Evolutionary conservation across 805 yeast species (phyloP).

Genomic region (Ogataea methanolica): DNA sequence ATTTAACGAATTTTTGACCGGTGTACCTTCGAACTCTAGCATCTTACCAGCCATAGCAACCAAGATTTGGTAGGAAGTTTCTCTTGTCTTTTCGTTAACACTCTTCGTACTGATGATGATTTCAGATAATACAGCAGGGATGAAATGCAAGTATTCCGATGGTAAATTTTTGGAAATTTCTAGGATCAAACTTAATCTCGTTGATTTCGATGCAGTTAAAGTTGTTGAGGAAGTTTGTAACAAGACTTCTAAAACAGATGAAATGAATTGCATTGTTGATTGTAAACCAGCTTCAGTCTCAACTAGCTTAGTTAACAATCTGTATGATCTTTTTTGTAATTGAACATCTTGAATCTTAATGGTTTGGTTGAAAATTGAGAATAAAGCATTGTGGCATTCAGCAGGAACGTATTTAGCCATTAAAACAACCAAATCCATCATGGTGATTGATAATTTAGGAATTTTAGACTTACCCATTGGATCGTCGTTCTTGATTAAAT

Average conservation of each 20-base stretch:
- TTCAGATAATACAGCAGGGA: slow-evolving; percentile 82
- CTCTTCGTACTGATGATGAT: slow-evolving; percentile 88
- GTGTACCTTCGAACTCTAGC: slow-evolving; percentile 54
- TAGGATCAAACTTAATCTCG: slow-evolving; percentile 68
- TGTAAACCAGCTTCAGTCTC: slow-evolving; percentile 63
- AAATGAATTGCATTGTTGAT: slow-evolving; percentile 48
- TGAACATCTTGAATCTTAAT: slow-evolving; percentile 55
- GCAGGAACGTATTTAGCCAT: slow-evolving; percentile 82
- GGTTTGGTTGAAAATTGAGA: slow-evolving; percentile 72
- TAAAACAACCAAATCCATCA: slow-evolving; percentile 86
- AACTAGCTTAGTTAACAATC: slow-evolving; percentile 64
- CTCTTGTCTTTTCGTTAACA: slow-evolving; percentile 87
- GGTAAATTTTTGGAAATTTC: slow-evolving; percentile 63
- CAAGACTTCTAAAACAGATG: slow-evolving; percentile 56
- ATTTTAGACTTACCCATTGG: slow-evolving; percentile 30
- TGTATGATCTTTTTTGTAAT: slow-evolving; percentile 85
- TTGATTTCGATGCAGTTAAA: slow-evolving; percentile 71
- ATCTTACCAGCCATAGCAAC: slow-evolving; percentile 78
- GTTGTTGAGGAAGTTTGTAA: slow-evolving; percentile 53
- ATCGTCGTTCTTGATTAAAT: slow-evolving; percentile 30
- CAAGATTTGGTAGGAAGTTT: slow-evolving; percentile 67
- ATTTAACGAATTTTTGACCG: slow-evolving; percentile 57
- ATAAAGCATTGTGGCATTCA: slow-evolving; percentile 64
- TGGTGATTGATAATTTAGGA: slow-evolving; percentile 66
- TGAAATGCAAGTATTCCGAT: slow-evolving; percentile 58